Percentiles rank a stretch among this genome's conserved stretches.
Evolutionary conservation across 345 rosid genomes (phyloP).

Genomic region (Brassica napus): DNA sequence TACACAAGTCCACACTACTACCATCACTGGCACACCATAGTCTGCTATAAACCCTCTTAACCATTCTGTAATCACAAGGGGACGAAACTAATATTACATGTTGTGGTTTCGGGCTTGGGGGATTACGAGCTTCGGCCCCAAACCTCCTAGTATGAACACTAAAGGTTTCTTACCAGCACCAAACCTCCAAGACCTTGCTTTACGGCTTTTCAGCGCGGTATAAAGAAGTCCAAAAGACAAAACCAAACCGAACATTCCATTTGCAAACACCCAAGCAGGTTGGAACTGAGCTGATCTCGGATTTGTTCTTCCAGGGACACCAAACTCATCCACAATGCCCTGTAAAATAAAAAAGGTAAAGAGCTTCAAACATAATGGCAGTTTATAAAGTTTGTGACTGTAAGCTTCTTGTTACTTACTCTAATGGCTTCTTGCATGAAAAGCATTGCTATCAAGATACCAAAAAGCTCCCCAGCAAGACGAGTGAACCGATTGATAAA

Average conservation of each 20-base stretch:
- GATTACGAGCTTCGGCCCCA: no score
- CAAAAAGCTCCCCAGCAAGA: conserved; percentile 89
- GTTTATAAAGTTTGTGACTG: neutral
- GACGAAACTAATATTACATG: no score
- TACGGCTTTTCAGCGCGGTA: conserved; percentile 73
- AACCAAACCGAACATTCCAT: conserved; percentile 91
- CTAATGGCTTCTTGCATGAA: conserved; percentile 93
- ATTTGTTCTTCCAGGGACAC: conserved; percentile 74
- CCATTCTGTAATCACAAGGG: conserved; percentile 50
- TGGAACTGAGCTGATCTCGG: conserved; percentile 59
- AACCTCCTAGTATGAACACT: neutral
- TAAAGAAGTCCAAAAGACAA: conserved; percentile 76
- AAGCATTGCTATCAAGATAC: conserved; percentile 90
- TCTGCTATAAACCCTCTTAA: conserved; percentile 85
- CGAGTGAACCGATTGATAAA: conserved; percentile 94
- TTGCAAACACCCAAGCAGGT: conserved; percentile 86
- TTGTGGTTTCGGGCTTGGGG: no score
- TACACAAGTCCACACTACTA: conserved; percentile 79
- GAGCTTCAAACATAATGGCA: conserved; percentile 4
- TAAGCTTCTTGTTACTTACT: conserved; percentile 43
- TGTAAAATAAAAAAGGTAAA: conserved; percentile 12
- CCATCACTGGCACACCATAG: conserved; percentile 95
- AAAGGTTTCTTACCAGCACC: conserved; percentile 64
- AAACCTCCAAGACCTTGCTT: conserved; percentile 89
- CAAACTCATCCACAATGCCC: conserved; percentile 91